Evolutionary conservation across 495 filamentous ascomycete genomes (phyloP).

Genomic region (Talaromyces trachyspermus): DNA sequence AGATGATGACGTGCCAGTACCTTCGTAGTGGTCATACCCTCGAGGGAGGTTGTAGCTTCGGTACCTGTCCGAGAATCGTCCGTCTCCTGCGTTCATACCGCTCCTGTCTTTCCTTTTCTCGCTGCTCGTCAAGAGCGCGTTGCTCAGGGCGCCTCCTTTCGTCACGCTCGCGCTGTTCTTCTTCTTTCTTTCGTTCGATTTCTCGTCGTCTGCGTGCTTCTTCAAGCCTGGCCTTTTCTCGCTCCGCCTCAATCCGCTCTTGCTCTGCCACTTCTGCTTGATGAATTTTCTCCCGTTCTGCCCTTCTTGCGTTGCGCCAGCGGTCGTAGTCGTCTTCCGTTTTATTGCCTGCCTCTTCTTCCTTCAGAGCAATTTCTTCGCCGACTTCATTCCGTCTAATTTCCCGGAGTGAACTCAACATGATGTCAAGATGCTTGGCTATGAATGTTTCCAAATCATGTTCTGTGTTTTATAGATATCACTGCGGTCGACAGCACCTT

Average conservation of each 20-base stretch:
- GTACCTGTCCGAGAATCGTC: constrained; percentile 36
- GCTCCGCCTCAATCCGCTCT: constrained; percentile 58
- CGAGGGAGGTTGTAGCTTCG: constrained; percentile 21
- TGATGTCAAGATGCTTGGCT: constrained; percentile 51
- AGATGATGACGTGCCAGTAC: constrained; percentile 9
- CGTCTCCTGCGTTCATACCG: constrained; percentile 41
- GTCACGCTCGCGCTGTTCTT: constrained; percentile 44
- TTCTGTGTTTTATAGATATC: constrained; percentile 73
- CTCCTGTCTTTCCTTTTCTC: constrained; percentile 47
- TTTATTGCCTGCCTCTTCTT: constrained; percentile 63
- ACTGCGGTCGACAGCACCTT: constrained; percentile 76
- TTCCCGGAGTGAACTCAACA: constrained; percentile 60
- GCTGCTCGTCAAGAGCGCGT: constrained; percentile 41
- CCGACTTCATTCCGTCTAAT: constrained; percentile 69
- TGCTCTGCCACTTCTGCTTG: constrained; percentile 58
- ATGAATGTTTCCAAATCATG: constrained; percentile 60
- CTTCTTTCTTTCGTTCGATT: constrained; percentile 51
- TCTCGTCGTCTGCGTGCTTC: constrained; percentile 60
- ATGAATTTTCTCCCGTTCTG: constrained; percentile 56
- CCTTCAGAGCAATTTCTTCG: constrained; percentile 58
- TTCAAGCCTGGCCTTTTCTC: constrained; percentile 53
- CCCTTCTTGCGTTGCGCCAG: constrained; percentile 58
- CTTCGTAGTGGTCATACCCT: constrained; percentile 25
- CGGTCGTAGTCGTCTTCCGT: constrained; percentile 75
- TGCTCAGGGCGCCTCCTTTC: constrained; percentile 52